These are phyloP conservation scores for Pseudohalonectria lignicola DNA, from an alignment of 2,329 filamentous ascomycete species.

Conservation along the genomic window DNA sequence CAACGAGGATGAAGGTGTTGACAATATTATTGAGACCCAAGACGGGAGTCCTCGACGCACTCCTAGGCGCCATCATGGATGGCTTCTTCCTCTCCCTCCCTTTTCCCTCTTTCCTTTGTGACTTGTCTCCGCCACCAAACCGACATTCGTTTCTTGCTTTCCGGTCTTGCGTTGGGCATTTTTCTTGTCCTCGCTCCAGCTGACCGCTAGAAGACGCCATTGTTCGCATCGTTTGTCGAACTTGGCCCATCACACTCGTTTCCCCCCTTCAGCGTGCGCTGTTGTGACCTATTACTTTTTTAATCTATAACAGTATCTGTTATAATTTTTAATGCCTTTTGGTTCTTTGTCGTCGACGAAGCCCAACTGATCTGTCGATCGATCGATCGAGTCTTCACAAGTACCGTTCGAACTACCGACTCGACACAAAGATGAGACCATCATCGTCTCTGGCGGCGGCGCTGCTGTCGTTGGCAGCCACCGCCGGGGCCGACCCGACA, in stretches of 20 bases:
- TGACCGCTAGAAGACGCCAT: too few species aligned
- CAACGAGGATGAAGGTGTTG: too few species aligned
- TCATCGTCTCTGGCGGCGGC: neutral
- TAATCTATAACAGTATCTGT: too few species aligned
- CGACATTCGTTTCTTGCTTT: too few species aligned
- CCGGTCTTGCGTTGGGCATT: too few species aligned
- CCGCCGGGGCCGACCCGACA: constrained; percentile 36
- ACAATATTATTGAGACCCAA: too few species aligned
- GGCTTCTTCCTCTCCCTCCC: neutral
- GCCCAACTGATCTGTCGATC: neutral
- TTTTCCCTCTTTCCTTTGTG: neutral
- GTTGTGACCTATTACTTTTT: too few species aligned
- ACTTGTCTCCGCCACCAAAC: neutral
- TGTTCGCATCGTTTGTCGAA: constrained; percentile 2
- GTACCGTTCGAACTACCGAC: too few species aligned
- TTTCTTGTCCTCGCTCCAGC: too few species aligned
- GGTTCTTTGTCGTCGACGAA: neutral
- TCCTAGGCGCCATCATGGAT: too few species aligned
- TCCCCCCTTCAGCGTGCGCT: neutral
- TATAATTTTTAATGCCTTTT: neutral
- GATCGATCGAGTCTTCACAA: too few species aligned
- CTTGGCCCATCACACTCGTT: neutral
- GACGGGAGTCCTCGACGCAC: too few species aligned
- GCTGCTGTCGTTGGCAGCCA: neutral
- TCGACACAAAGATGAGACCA: neutral